Percentiles rank a stretch among this genome's conserved stretches.
These are phyloP conservation scores for Brettanomyces bruxellensis DNA, from an alignment of 805 yeast genomes.

Conservation along the genomic window DNA sequence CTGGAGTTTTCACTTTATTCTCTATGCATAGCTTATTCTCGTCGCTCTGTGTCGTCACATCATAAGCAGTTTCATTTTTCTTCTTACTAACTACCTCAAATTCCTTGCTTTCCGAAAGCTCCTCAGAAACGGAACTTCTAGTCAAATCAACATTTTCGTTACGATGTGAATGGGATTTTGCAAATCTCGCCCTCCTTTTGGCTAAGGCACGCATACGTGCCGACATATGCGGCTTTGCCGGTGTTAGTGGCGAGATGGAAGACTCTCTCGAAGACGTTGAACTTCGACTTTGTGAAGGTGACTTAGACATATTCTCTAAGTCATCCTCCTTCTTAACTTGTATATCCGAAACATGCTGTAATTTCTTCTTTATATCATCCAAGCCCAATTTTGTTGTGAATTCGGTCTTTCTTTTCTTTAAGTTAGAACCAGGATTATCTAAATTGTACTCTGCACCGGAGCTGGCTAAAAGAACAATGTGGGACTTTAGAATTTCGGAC, in stretches of 20 bases:
- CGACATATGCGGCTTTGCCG: constrained; percentile 29
- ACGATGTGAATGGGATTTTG: constrained; percentile 39
- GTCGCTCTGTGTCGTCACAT: constrained; percentile 69
- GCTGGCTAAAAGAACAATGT: constrained; percentile 52
- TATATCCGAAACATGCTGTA: not conserved
- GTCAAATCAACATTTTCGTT: constrained; percentile 54
- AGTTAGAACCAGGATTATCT: constrained; percentile 5
- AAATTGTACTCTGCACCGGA: constrained; percentile 36
- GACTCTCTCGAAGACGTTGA: not conserved
- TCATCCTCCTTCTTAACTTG: constrained; percentile 7
- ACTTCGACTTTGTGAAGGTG: not conserved
- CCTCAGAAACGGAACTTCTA: constrained; percentile 44
- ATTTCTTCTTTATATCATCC: constrained; percentile 9
- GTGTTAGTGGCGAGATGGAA: constrained; percentile 1
- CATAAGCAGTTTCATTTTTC: constrained; percentile 24
- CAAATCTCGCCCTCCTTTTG: constrained; percentile 77
- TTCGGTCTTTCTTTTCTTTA: constrained; percentile 20
- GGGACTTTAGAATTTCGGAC: constrained; percentile 38
- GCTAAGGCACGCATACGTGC: constrained; percentile 92
- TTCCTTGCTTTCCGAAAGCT: constrained; percentile 24
- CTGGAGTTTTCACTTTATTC: constrained; percentile 46
- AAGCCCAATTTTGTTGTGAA: constrained; percentile 23
- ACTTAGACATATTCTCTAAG: constrained; percentile 4
- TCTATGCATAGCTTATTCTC: constrained; percentile 81
- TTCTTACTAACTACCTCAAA: constrained; percentile 6